Base-by-base conservation (phyloP, 2,329 filamentous ascomycete genomes). In the Ophiostoma novo-ulmi region DNA sequence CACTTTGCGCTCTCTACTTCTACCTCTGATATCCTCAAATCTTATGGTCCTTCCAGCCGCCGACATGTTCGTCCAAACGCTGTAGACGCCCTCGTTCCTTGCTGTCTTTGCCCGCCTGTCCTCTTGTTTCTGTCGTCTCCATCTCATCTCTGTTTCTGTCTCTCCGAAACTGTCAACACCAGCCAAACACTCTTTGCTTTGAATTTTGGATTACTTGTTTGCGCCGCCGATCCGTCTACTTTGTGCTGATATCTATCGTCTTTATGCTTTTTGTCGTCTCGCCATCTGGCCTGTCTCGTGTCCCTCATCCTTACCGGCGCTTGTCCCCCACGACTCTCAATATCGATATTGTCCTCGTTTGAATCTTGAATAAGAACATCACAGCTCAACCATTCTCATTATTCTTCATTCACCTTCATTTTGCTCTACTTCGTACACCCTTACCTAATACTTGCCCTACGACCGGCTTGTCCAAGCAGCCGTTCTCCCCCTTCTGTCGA, bases 401-500 rank as follows among this genome's bases (percentile, higher is more conserved):
- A 36, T 63, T 35, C 13, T 35, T 63, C 26, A 14, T 36, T 63
- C 26, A 0, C 26, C 6, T 58, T 26, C 22, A 26, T 26, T 4
- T 11, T 26, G 52, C 52, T 58, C 22, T 58, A 22, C 22, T 26
- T 7, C 20, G 7, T 55, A 55, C n/a, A 22, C 5, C 22, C 8
- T 1, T 13, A 13, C 26, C 22, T 58, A 13, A 22, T 26, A 63
- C 26, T 63, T 20, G 58, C 26, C 58, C 22, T 35, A 63, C 58
- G 26, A 63, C 58, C 58, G 58, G 58, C 58, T 35, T 20, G 58
- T 63, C 26, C 35, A 35, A 17, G 36, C 66, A n/a, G 31, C 39
- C 64, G 64, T 63, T 41, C 64, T 63, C 67, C 68, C 63, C 48
- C 64, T 64, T 70, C n/a, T 65, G 69, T 69, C 71, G 71, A 72